Conservation (phyloP, 441 rosid species). For the Adansonia grandidieri region DNA sequence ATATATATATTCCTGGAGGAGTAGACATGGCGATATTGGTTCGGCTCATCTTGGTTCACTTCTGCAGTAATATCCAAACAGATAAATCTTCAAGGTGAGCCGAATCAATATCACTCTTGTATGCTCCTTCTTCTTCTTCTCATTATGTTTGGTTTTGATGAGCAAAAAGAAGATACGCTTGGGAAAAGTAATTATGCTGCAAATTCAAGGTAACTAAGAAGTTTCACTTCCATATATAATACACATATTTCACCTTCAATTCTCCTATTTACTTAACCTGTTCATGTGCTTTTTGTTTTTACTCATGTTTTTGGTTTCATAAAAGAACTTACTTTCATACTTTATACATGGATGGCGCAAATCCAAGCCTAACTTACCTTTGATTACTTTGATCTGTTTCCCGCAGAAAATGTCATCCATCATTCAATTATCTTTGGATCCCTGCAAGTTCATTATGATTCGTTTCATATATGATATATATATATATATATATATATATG, state of each 20-base stretch:
- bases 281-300: neutral
- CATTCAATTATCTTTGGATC: neutral
- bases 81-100: constrained; percentile 38
- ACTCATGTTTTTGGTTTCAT: neutral
- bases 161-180: neutral
- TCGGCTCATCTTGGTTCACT: constrained; percentile 40
- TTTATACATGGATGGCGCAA: neutral
- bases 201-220: constrained; percentile 2
- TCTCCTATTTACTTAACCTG: neutral
- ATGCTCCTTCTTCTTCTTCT: constrained; percentile 29
- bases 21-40: constrained; percentile 55
- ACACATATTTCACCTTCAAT: neutral
- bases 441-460: neutral
- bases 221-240: neutral
- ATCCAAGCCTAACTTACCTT: neutral
- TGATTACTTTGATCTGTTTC: neutral
- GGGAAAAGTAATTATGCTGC: neutral
- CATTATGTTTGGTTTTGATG: neutral
- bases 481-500: neutral
- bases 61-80: too few species aligned
- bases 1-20: constrained; percentile 26
- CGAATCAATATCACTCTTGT: constrained; percentile 73
- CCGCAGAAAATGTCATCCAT: neutral
- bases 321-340: neutral
- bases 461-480: neutral